Evolutionary conservation across 2,329 filamentous ascomycete species (phyloP).

Genomic region (Dactylellina leptospora): DNA sequence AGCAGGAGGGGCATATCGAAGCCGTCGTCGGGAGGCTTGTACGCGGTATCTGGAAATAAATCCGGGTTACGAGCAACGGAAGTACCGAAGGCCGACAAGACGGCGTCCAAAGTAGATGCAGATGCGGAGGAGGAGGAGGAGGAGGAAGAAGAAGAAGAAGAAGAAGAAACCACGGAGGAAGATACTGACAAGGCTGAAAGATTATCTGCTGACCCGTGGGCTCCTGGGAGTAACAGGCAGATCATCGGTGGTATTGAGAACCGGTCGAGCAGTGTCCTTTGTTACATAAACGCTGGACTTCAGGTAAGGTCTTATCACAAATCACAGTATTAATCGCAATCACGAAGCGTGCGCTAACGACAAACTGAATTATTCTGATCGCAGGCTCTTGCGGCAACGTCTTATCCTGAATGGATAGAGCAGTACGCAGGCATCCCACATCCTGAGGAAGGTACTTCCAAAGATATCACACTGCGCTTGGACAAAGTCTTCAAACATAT

Average conservation of each 20-base stretch:
- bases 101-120: too few relatives aligned
- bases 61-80: too few relatives aligned
- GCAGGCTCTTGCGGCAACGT: conserved; percentile 27
- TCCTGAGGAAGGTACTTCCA: background rate
- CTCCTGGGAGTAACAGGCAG: background rate
- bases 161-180: too few relatives aligned
- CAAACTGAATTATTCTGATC: background rate
- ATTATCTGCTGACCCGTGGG: conserved; percentile 12
- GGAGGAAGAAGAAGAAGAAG: too few relatives aligned
- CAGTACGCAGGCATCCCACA: background rate
- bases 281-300: conserved; percentile 25
- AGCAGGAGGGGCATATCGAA: too few relatives aligned
- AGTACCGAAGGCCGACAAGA: too few relatives aligned
- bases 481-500: conserved; percentile 8
- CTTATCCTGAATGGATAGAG: conserved; percentile 13
- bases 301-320: background rate
- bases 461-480: background rate
- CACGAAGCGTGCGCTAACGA: background rate
- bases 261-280: background rate
- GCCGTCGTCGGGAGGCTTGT: too few relatives aligned
- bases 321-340: background rate
- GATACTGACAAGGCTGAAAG: too few relatives aligned
- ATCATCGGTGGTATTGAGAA: conserved; percentile 19
- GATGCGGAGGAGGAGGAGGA: too few relatives aligned
- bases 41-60: too few relatives aligned